Percentiles rank a stretch among this genome's conserved stretches.
Conservation (phyloP, 495 filamentous ascomycete genomes). For the Xanthoparmelia taractica region DNA sequence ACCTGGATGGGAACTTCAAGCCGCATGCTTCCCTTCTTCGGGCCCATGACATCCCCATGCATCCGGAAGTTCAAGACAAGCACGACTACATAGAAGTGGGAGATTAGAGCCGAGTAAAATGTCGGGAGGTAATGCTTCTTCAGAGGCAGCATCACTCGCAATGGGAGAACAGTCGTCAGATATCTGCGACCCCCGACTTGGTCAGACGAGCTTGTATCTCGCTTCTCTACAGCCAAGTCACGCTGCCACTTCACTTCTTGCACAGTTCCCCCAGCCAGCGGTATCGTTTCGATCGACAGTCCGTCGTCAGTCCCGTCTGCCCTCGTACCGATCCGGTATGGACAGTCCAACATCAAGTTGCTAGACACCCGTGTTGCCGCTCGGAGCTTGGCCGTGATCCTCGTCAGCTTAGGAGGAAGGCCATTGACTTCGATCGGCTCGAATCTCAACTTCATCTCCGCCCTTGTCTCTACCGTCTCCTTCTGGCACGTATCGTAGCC, state of each 20-base stretch:
- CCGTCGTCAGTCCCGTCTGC: not conserved
- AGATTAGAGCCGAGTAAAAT: not conserved
- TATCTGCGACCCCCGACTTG: not conserved
- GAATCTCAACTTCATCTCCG: not conserved
- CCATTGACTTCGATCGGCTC: not conserved
- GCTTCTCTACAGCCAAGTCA: not conserved
- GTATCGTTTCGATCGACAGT: not conserved
- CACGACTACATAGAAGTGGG: not conserved
- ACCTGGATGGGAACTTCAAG: not conserved
- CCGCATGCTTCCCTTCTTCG: not conserved
- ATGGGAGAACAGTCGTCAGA: not conserved
- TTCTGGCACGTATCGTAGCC: not conserved
- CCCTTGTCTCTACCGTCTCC: not conserved
- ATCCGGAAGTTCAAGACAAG: not conserved
- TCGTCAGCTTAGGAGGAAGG: not conserved
- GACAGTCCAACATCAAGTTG: not conserved
- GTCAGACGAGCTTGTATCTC: not conserved
- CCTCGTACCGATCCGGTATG: not conserved
- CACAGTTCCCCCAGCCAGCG: not conserved
- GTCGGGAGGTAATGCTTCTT: not conserved
- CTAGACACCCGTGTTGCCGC: not conserved
- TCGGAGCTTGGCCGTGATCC: not conserved
- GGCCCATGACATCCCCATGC: not conserved
- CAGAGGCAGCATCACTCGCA: not conserved
- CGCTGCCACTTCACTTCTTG: not conserved